These are phyloP conservation scores for Areca catechu DNA, from an alignment of 176 grass and related monocot genomes.

Conservation along the genomic window DNA sequence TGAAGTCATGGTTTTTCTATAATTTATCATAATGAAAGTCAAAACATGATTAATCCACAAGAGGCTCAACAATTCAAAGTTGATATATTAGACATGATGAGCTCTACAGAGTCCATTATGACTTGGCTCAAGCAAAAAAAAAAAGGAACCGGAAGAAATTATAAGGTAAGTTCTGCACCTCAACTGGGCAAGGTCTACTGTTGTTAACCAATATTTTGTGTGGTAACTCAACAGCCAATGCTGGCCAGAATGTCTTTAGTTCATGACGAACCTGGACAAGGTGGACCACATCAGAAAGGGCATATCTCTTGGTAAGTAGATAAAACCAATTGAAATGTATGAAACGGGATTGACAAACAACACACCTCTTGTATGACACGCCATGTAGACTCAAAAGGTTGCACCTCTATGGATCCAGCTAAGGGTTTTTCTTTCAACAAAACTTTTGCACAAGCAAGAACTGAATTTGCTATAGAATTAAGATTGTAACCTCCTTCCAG, in stretches of 20 bases:
- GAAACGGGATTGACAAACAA: conserved; percentile 25
- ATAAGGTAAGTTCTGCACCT: conserved; percentile 36
- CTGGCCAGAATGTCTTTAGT: conserved; percentile 83
- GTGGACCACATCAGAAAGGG: not conserved
- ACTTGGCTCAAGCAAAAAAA: not conserved
- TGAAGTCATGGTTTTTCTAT: too few species aligned
- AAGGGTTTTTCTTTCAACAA: conserved; percentile 62
- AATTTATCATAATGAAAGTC: too few species aligned
- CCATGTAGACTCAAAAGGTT: conserved; percentile 77
- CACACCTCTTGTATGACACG: conserved; percentile 67
- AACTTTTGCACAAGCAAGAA: conserved; percentile 70
- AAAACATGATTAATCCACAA: too few species aligned
- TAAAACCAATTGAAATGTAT: conserved; percentile 14
- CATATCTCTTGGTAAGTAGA: conserved; percentile 10
- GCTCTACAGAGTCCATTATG: too few species aligned
- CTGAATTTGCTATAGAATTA: conserved; percentile 80
- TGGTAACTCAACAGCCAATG: conserved; percentile 47
- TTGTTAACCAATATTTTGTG: conserved; percentile 26
- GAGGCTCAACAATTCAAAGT: conserved; percentile 1
- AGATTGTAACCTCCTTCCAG: conserved; percentile 98
- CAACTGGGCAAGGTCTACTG: conserved; percentile 29
- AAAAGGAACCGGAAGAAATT: conserved; percentile 13
- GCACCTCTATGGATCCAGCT: conserved; percentile 23
- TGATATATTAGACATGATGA: too few species aligned
- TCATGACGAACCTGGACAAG: conserved; percentile 71